A percentile compares a stretch with the other conserved stretches of the same genome.
These are phyloP conservation scores for Trypanosoma melophagium DNA, from an alignment of 208 protist genomes.

Conservation along the genomic window DNA sequence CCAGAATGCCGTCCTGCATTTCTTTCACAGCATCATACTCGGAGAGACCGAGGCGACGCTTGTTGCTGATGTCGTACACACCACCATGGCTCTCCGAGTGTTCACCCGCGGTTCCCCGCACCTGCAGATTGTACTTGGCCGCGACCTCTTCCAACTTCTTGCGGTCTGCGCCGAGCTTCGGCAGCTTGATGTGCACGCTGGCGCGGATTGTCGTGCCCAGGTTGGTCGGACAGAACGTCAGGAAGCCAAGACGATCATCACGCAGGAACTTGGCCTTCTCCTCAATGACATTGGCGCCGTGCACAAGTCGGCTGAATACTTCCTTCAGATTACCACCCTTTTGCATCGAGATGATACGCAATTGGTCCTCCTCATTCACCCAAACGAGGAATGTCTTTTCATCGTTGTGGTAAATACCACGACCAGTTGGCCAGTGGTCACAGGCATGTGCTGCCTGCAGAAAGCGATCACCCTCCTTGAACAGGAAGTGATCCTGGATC, in stretches of 20 bases:
- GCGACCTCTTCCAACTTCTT: slow-evolving; percentile 51
- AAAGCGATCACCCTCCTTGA: slow-evolving; percentile 72
- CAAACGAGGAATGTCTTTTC: slow-evolving; percentile 67
- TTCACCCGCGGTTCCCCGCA: slow-evolving; percentile 54
- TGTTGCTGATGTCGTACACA: slow-evolving; percentile 71
- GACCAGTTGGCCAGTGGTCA: slow-evolving; percentile 60
- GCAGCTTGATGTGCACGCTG: slow-evolving; percentile 60
- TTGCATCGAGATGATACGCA: slow-evolving; percentile 72
- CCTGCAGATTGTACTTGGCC: slow-evolving; percentile 52
- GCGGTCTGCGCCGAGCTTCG: slow-evolving; percentile 41
- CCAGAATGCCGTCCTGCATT: slow-evolving; percentile 59
- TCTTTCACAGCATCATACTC: slow-evolving; percentile 54
- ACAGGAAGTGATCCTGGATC: slow-evolving; percentile 59
- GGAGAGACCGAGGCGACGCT: slow-evolving; percentile 52
- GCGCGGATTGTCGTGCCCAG: slow-evolving; percentile 58
- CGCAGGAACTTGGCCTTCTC: slow-evolving; percentile 53
- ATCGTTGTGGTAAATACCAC: slow-evolving; percentile 77
- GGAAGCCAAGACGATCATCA: slow-evolving; percentile 47
- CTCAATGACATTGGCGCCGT: slow-evolving; percentile 36
- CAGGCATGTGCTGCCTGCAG: slow-evolving; percentile 54
- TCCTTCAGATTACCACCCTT: slow-evolving; percentile 61
- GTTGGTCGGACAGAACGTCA: slow-evolving; percentile 66
- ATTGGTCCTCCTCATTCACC: slow-evolving; percentile 77
- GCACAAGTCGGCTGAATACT: slow-evolving; percentile 52
- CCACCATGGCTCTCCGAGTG: slow-evolving; percentile 52